Evolutionary conservation across 169 alveolate genomes (phyloP), one percentile per base, ranked within the genome.

Genomic region (Babesia divergens): DNA sequence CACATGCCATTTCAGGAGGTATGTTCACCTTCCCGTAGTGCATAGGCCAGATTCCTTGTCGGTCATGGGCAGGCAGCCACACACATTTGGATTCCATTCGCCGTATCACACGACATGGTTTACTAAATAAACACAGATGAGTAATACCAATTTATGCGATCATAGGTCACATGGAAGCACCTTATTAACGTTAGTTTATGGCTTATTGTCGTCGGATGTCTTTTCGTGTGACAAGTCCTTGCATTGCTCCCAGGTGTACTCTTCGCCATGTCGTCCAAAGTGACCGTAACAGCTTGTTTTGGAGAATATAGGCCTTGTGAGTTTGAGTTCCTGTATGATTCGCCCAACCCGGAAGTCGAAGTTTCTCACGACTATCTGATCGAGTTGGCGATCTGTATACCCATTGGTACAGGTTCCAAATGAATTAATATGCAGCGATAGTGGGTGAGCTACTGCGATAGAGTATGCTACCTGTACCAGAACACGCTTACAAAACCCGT

Each of bases 321-420:
- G 94, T 42, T 96, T 84, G 43, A 98, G 84, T 43, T 94, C 97
- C 74, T 93, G 90, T 47, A 95, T 95, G 67, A 98, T 94, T 70
- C 90, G 90, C 24, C 99, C 99, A 13, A 99, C 99, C 75, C 99
- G 84, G 89, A 98, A 94, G 84, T 96, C 98, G 86, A 98, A 98
- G 80, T 94, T 94, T 43, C 95, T 85, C 51, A 74, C 55, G 53
- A 96, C 97, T 49, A 97, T 96, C 50, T 93, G 91, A 26, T 84
- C 85, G 50, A 97, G 89, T 49, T 92, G 93, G 56, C 85, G 88
- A 76, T 98, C 99, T 34, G 94, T 94, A 47, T 80, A 86, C 28
- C 99, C 99, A 55, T 80, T 65, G 52, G 79, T 84, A 50, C 89
- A 95, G 24, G 99, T 95, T 11, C 97, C 98, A 74, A 93, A 97